phyloP scores from a whole-genome alignment of 495 filamentous ascomycete species.

The Apodospora peruviana region DNA sequence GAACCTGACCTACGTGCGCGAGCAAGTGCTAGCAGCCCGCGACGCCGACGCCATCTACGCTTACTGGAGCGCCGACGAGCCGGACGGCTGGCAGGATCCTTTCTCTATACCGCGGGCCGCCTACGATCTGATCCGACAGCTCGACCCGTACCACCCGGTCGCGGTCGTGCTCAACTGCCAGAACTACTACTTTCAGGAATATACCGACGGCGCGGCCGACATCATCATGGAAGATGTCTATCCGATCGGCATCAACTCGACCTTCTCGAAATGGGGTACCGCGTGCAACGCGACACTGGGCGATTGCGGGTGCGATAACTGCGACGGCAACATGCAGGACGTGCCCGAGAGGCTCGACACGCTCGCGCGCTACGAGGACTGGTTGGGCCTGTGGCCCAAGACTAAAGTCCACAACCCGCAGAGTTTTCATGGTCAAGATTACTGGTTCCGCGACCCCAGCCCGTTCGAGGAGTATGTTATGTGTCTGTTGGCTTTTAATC shows the following conservation, averaged over 20 bases:
- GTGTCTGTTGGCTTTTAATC: constrained; percentile 56
- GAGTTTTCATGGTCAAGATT: constrained; percentile 57
- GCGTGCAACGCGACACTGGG: constrained; percentile 61
- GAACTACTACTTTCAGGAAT: constrained; percentile 62
- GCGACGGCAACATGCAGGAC: constrained; percentile 50
- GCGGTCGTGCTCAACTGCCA: constrained; percentile 63
- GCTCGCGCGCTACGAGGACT: constrained; percentile 38
- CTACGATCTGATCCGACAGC: constrained; percentile 38
- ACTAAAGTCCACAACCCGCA: constrained; percentile 58
- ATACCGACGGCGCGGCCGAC: constrained; percentile 55
- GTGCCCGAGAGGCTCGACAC: constrained; percentile 49
- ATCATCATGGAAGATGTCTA: constrained; percentile 65
- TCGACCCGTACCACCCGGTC: constrained; percentile 68
- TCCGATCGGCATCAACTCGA: constrained; percentile 55
- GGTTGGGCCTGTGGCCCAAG: constrained; percentile 44
- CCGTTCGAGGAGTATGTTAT: constrained; percentile 53
- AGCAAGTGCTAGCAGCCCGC: constrained; percentile 48
- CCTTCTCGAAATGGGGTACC: constrained; percentile 46
- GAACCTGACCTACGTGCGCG: constrained; percentile 46
- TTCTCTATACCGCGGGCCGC: constrained; percentile 39
- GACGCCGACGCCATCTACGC: constrained; percentile 51
- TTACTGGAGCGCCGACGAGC: constrained; percentile 67
- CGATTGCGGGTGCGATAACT: constrained; percentile 70
- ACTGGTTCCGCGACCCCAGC: constrained; percentile 55
- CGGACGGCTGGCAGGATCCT: constrained; percentile 59